Base-by-base conservation (phyloP, 805 yeast species). In the Hanseniaspora lachancei region DNA sequence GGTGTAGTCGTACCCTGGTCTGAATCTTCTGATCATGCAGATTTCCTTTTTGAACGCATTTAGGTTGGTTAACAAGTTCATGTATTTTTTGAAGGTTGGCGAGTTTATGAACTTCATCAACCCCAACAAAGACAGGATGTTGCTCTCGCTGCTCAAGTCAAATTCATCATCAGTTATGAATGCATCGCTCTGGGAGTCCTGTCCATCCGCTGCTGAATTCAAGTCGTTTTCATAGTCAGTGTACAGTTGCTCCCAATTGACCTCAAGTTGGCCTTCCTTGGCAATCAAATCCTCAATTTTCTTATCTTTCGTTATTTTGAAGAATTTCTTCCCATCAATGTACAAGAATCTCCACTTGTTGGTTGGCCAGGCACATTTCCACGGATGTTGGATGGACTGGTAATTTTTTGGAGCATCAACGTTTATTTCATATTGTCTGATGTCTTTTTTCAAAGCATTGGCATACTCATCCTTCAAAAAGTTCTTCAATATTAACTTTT, bases 1-100 rank as follows among this genome's bases (percentile, higher is more conserved):
- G 3, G 91, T 89, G 68, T 86, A 93, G 67, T 93, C 99, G 32
- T 79, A 82, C 3, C 97, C 98, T 1, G 96, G 98, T 62, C 98
- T 79, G 71, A 93, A 93, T 60, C 97, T 74, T 63, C 99, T 77
- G 8, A 86, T 77, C 27, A 89, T 65, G 1, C 85, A 71, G 61
- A 84, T 86, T 60, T 84, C 86, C 49, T 82, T 76, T 5, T 29
- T 39, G 3, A 80, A 70, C 9, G 84, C 80, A 2, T 77, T 68
- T 55, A 88, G 64, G 16, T 80, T 77, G 0, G 96, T 84, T 2
- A 89, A 66, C 2, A 70, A 57, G 21, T 72, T 70, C 47, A 93
- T 66, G 84, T 93, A 89, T 65, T 82, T 81, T 48, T 76, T 75
- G 68, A 86, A 89, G 15, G 80, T 73, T 1, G 70, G 61, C 16